A percentile compares a stretch with the other conserved stretches of the same genome.
Evolutionary conservation across 139 green algal species (phyloP).

Genomic region (Chlorella sp.): DNA sequence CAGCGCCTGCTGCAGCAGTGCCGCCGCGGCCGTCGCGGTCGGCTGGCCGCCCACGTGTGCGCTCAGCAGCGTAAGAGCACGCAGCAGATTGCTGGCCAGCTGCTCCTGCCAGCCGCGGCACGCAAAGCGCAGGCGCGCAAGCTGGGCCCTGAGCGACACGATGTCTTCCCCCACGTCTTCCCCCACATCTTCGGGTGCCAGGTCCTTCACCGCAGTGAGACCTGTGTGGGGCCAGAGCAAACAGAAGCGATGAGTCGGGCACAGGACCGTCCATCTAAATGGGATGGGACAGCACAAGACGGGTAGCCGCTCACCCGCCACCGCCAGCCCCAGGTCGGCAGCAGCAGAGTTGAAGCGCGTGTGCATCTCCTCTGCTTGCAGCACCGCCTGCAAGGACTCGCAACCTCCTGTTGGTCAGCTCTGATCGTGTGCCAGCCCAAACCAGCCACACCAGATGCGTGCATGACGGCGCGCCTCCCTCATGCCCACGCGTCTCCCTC

Average conservation of each 20-base stretch:
- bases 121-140: constrained; percentile 13
- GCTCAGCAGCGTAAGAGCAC: too few species aligned
- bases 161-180: constrained; percentile 14
- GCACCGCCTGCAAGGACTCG: constrained; percentile 17
- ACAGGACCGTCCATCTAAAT: too few species aligned
- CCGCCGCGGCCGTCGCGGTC: background rate
- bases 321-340: constrained; percentile 12
- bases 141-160: constrained; percentile 13
- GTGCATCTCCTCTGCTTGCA: constrained; percentile 19
- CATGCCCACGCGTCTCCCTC: too few species aligned
- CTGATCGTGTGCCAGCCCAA: too few species aligned
- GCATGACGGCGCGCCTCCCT: too few species aligned
- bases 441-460: too few species aligned
- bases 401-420: too few species aligned
- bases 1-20: constrained; percentile 3
- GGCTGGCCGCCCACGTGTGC: background rate
- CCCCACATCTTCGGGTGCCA: constrained; percentile 10
- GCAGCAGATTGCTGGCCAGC: constrained; percentile 13
- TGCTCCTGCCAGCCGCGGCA: background rate
- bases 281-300: background rate
- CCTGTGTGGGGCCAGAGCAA: too few species aligned
- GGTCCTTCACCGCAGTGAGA: background rate
- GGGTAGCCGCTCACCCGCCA: constrained; percentile 10
- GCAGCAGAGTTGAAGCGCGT: background rate
- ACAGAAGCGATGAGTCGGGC: too few species aligned